Evolutionary conservation across 2,329 filamentous ascomycete species (phyloP), one percentile per base, ranked within the genome.

Genomic region (Xylariomycetidae sp.): DNA sequence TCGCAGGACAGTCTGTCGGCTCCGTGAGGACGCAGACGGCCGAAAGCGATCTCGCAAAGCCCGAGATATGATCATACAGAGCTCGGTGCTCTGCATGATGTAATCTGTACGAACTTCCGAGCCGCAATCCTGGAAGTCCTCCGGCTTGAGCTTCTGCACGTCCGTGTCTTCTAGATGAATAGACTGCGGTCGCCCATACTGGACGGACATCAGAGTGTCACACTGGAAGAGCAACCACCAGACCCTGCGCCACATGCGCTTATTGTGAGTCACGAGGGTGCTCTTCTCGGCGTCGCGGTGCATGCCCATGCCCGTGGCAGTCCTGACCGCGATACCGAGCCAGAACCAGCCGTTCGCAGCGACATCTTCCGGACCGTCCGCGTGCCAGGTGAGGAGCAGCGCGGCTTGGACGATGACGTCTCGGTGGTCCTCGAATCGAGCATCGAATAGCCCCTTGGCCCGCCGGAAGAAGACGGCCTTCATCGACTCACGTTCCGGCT

Each of bases 241-340:
- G 4, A 64, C 41, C 5, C 63, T 49, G 6, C 56, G 38, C 57
- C 60, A 66, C 13, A 57, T 51, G 3, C 57, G 43, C 44, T 59
- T 62, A 18, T 58, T 50, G 20, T 55, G 36, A 3, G 46, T 25
- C 3, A 53, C 46, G 26, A 64, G 46, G 5, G 35, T 46, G 34
- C 42, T 49, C 30, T 51, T 6, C 51, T 59, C 4, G 46, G 52
- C 45, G 34, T 64, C 55, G 2, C 62, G 53, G 28, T 66, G 71
- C 67, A 76, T 72, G n/a, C 72, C 71, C 33, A 74, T 53, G 0
- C 72, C 72, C 1, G 69, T 64, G 2, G 70, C 72, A 20, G 68
- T 72, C 5, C 72, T 62, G 13, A 62, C 62, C 5, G 70, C 72
- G 4, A 72, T 59, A 3, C 72, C 72, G 6, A 74, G 59, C 72